These are phyloP conservation scores for Fusarium coicis DNA, from an alignment of 2,329 filamentous ascomycete genomes.

Conservation along the genomic window DNA sequence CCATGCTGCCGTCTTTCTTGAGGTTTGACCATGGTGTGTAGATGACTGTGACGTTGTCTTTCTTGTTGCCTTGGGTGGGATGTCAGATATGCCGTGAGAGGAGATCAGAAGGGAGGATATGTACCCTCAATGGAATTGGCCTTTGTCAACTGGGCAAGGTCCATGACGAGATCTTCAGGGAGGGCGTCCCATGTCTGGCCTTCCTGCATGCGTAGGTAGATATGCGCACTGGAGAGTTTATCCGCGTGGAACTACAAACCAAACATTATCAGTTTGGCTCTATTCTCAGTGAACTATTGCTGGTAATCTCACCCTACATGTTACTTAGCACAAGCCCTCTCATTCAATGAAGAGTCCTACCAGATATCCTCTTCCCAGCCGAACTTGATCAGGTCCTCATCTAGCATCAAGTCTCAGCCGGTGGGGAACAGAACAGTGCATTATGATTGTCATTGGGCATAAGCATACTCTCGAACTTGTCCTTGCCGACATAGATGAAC, in stretches of 20 bases:
- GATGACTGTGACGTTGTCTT: conserved; percentile 95
- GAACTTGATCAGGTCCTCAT: conserved; percentile 95
- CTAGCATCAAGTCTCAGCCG: conserved; percentile 59
- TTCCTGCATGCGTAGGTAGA: conserved; percentile 87
- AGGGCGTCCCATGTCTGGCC: conserved; percentile 87
- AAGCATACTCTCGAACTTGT: conserved; percentile 94
- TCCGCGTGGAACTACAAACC: conserved; percentile 88
- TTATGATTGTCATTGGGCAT: conserved; percentile 17
- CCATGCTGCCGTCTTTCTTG: conserved; percentile 96
- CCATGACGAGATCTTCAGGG: conserved; percentile 76
- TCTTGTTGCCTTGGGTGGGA: conserved; percentile 82
- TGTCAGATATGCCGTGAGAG: background rate
- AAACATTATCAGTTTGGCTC: background rate
- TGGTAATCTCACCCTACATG: conserved; percentile 33
- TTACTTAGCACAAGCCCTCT: conserved; percentile 10
- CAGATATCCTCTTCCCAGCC: conserved; percentile 97
- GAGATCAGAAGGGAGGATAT: too few species aligned
- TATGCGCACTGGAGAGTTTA: conserved; percentile 95
- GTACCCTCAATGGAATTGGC: conserved; percentile 96
- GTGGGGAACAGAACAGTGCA: conserved; percentile 7
- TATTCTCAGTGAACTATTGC: background rate
- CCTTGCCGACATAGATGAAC: conserved; percentile 96
- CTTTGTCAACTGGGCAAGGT: conserved; percentile 97
- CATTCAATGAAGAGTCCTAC: conserved; percentile 60
- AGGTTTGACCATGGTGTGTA: conserved; percentile 99